Conservation (phyloP, 257 asterid species). For the Striga asiatica region DNA sequence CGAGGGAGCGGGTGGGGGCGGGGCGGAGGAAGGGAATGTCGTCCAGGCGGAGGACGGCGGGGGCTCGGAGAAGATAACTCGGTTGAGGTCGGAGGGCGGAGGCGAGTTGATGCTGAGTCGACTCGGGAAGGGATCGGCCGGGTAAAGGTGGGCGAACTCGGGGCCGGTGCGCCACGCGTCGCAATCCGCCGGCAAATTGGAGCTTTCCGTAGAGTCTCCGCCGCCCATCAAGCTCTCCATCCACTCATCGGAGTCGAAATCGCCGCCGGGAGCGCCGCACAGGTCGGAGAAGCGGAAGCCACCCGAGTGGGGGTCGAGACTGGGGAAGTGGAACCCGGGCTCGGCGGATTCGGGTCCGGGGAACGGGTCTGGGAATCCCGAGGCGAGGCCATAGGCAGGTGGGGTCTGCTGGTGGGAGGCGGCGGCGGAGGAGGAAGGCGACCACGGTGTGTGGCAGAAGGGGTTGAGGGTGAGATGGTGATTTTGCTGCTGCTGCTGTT, state of each 20-base stretch:
- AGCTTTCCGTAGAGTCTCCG: slow-evolving; percentile 64
- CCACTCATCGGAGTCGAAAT: slow-evolving; percentile 97
- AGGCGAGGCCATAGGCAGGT: slow-evolving; percentile 32
- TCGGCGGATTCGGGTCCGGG: slow-evolving; percentile 45
- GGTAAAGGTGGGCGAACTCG: slow-evolving; percentile 33
- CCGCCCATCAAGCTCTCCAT: slow-evolving; percentile 89
- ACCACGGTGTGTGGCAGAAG: slow-evolving; percentile 45
- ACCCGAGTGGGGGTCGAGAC: slow-evolving; percentile 41
- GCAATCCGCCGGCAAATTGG: slow-evolving; percentile 45
- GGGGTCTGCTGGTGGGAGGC: slow-evolving; percentile 16
- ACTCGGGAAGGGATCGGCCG: slow-evolving; percentile 59
- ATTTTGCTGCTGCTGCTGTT: slow-evolving; percentile 56
- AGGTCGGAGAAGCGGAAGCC: slow-evolving; percentile 57
- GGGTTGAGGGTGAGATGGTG: slow-evolving; percentile 46
- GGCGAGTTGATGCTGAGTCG: slow-evolving; percentile 40
- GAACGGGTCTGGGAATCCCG: slow-evolving; percentile 62
- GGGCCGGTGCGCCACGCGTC: slow-evolving; percentile 64
- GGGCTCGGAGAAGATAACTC: slow-evolving; percentile 43
- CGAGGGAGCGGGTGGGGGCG: slow-evolving; percentile 14
- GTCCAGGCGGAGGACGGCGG: slow-evolving; percentile 33
- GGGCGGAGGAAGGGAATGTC: slow-evolving; percentile 22
- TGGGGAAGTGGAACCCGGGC: slow-evolving; percentile 60
- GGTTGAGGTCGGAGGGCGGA: slow-evolving; percentile 54
- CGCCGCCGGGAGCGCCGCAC: slow-evolving; percentile 46
- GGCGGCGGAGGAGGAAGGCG: slow-evolving; percentile 17